Evolutionary conservation across 2,329 filamentous ascomycete genomes (phyloP), one percentile per base, ranked within the genome.

Genomic region (Penicillium digitatum): DNA sequence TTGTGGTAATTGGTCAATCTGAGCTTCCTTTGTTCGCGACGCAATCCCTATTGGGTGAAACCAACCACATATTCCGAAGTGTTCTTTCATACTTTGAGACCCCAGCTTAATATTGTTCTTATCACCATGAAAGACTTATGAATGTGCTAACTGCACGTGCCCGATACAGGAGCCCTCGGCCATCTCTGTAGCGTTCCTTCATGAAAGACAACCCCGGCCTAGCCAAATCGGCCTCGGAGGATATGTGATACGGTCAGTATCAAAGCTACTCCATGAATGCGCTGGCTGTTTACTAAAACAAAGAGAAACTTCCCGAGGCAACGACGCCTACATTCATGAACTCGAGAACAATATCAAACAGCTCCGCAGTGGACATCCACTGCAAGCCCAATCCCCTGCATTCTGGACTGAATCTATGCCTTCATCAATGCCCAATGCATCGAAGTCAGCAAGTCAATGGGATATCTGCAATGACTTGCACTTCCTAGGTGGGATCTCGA

Each of bases 81-180:
- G 4, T 42, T 29, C 16, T 47, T 47, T 14, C 14, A n/a, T 7
- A 22, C 7, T 20, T 16, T 11, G 9, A 46, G 20, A 11, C 20
- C 27, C 22, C 16, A 5, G 8, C 39, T 54, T 54, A 45, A 45
- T 54, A 54, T 54, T 54, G 52, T 54, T 54, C 47, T 39, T 16
- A 34, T 22, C 5, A 18, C 8, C 12, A 18, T 48, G n/a, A 26
- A 18, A 31, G 18, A 14, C 20, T 31, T 14, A 16, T 31, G 2
- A 53, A 48, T 53, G 43, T n/a, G 7, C 14, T 12, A 16, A 39
- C 18, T 47, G 27, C 34, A 29, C 11, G 6, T 38, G 3, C 7
- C 29, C 22, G 8, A 9, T 7, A 45, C 9, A 35, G 8, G 20
- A 8, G 5, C 5, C 14, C 24, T 35, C 10, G 10, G 9, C 10